Base-by-base conservation (phyloP, 2,329 filamentous ascomycete genomes). In the Aaosphaeria arxii region DNA sequence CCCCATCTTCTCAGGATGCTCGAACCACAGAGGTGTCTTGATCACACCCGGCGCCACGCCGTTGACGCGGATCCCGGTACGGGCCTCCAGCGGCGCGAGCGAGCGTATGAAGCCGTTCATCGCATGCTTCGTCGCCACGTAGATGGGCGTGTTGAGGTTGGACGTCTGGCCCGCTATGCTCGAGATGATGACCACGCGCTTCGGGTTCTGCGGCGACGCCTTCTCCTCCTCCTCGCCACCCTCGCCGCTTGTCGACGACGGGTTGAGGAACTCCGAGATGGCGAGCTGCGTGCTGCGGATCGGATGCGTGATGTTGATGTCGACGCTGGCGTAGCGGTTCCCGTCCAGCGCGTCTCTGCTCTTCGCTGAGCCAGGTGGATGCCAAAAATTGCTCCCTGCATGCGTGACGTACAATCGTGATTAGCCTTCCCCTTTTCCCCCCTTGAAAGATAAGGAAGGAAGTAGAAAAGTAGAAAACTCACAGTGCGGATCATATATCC, bases 21-120 rank as follows among this genome's bases (percentile, higher is more conserved):
- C 81, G 0, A 76, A 81, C 80, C 81, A 85, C 5, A 85, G 65
- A 5, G 82, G 82, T 9, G 82, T 85, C 52, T 77, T 82, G 55
- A 85, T 81, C 1, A 84, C 64, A 0, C 82, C 82, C 0, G 82
- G 82, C 11, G 81, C 80, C 3, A 85, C 81, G 5, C 76, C 81
- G 17, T 81, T 83, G 11, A 85, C 80, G 0, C 81, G 68, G 44
- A 85, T 81, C 0, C 78, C 78, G 28, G 78, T 56, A 1, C 57
- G 58, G 1, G 66, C 46, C 24, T 83, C 80, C 5, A 84, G 71
- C 1, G 69, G 62, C 0, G 67, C 76, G 11, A 85, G 59, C 4
- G 71, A 73, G 46, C 80, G 75, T 4, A 83, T 71, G 61, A 72
- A 77, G 7, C 73, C 74, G 17, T 67, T 71, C 47, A 78, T 67